phyloP scores from a whole-genome alignment of 495 filamentous ascomycete genomes.

The Antarctomyces pellizariae region DNA sequence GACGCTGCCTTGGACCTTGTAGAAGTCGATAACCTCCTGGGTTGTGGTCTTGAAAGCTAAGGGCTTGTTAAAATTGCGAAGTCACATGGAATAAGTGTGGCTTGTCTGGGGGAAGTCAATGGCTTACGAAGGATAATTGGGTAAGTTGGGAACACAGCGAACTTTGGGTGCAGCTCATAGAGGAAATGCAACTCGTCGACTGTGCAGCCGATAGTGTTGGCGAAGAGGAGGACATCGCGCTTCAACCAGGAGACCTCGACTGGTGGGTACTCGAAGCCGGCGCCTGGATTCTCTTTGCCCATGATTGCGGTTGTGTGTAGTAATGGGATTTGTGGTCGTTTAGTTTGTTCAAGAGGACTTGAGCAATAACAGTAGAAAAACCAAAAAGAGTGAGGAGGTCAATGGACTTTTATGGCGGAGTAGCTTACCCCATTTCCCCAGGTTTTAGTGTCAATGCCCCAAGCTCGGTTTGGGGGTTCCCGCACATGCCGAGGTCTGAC shows the following conservation, averaged over 20 bases:
- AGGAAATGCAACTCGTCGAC: slow-evolving; percentile 79
- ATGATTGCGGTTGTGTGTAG: slow-evolving; percentile 20
- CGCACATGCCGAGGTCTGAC: too few species aligned
- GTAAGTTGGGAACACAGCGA: slow-evolving; percentile 73
- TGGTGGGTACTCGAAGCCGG: slow-evolving; percentile 54
- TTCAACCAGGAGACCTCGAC: slow-evolving; percentile 61
- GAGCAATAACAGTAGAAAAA: neutral
- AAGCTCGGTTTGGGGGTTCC: too few species aligned
- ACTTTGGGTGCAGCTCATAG: slow-evolving; percentile 66
- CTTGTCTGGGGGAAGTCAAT: too few species aligned
- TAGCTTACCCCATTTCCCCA: too few species aligned
- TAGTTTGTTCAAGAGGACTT: slow-evolving; percentile 1
- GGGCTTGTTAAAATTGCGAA: neutral
- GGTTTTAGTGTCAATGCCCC: too few species aligned
- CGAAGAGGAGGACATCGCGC: slow-evolving; percentile 69
- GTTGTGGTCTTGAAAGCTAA: slow-evolving; percentile 58
- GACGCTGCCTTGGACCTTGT: slow-evolving; percentile 31
- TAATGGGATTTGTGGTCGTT: neutral
- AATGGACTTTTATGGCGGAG: too few species aligned
- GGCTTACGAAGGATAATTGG: slow-evolving; percentile 52
- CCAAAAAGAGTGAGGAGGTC: neutral
- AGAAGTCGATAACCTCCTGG: slow-evolving; percentile 71
- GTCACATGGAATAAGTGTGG: neutral
- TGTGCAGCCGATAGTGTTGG: slow-evolving; percentile 64
- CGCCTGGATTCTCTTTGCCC: slow-evolving; percentile 50